Evolutionary conservation across 352 stramenopile species (phyloP).

Genomic region (Phytopythium mirpurense): DNA sequence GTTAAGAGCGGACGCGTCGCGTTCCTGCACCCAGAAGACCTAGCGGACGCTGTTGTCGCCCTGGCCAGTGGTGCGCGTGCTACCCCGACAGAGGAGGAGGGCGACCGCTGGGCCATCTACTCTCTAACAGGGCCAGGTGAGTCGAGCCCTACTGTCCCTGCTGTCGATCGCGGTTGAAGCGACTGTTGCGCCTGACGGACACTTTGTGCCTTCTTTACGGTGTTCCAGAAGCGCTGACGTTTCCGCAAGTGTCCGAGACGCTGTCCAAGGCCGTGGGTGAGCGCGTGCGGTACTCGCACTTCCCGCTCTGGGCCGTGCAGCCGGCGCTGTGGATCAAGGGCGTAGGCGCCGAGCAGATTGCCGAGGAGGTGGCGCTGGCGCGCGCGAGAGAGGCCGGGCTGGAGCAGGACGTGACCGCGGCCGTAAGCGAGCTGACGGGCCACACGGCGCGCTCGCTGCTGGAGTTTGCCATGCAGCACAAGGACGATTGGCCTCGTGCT

Average conservation of each 20-base stretch:
- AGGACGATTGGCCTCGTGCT: conserved; percentile 3
- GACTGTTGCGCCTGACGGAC: too few relatives aligned
- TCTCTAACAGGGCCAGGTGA: conserved; percentile 40
- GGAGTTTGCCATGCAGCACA: conserved; percentile 2
- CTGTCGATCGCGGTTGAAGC: too few relatives aligned
- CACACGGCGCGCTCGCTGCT: neutral
- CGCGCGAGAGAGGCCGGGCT: neutral
- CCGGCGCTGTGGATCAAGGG: conserved; percentile 68
- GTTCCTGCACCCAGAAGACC: conserved; percentile 57
- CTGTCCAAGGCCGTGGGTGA: conserved; percentile 36
- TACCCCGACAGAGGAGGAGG: neutral
- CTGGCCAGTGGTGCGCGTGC: conserved; percentile 7
- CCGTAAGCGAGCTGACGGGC: neutral
- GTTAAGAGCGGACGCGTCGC: conserved; percentile 51
- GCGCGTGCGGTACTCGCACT: conserved; percentile 52
- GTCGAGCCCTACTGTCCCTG: neutral
- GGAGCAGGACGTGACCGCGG: conserved; percentile 1
- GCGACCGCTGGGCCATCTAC: conserved; percentile 11
- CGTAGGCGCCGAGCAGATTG: conserved; percentile 50
- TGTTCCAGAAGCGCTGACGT: conserved; percentile 52
- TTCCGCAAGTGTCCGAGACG: conserved; percentile 34
- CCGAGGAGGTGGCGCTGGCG: conserved; percentile 36
- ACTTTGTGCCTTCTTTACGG: too few relatives aligned
- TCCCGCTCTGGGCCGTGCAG: conserved; percentile 70
- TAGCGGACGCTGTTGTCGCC: conserved; percentile 36